Evolutionary conservation across 2,329 filamentous ascomycete genomes (phyloP), one percentile per base, ranked within the genome.

Genomic region (Aspergillus glaucus): DNA sequence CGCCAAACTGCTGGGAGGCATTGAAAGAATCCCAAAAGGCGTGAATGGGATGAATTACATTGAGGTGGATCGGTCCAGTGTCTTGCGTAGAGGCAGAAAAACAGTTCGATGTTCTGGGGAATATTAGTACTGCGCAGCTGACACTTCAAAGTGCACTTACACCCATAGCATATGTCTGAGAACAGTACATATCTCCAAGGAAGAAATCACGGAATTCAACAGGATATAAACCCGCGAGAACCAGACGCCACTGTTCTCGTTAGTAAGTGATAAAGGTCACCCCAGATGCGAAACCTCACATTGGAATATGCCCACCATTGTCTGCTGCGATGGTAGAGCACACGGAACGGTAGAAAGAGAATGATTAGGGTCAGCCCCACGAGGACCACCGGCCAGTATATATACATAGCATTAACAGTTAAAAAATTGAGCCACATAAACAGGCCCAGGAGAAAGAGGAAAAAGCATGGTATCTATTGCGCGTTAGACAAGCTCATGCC

Each of bases 181-280:
- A 97, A 69, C 92, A 97, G 68, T 95, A 95, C 77, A 97, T 96
- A 65, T 98, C 93, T 46, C 93, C 93, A 0, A 97, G 79, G 69
- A 96, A 97, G 72, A 98, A 97, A 69, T 98, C 93, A 50, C 91
- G 82, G 66, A 97, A 98, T 65, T 97, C 92, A 44, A 98, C 93
- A 1, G 89, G 89, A 62, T 94, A 96, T 17, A 95, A 66, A 3
- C 91, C 91, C 12, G 92, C 88, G 44, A 92, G 79, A 46, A 94
- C 73, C 15, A 97, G 76, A 52, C 93, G 87, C 80, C 87, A 94
- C 86, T 93, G 54, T 7, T 9, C 7, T 10, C 26, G 50, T 66
- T 7, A 63, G 56, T 32, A 43, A 22, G 8, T 9, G 15, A 6
- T 9, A 7, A 17, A 45, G 19, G 17, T 2, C 3, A 21, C 3